Base-by-base conservation (phyloP, 495 filamentous ascomycete genomes). In the Xylaria cubensis region DNA sequence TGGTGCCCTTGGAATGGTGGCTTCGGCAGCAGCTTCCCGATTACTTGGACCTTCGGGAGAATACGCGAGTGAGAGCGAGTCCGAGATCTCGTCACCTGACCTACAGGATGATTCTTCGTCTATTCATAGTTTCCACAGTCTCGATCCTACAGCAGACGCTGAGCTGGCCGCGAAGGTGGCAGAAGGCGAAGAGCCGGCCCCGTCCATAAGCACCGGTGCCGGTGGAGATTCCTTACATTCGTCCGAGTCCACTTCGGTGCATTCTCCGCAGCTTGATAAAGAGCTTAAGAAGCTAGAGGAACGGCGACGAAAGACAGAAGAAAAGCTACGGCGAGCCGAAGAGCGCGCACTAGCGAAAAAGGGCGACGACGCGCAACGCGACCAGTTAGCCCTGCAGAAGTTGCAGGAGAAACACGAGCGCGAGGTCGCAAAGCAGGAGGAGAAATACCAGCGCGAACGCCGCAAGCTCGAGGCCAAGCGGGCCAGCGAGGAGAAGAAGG, bases 231-330 rank as follows among this genome's bases (percentile, higher is more conserved):
- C 50, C 4, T 17, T 41, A 17, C 42, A 67, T 21, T 67, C 64
- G 34, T 75, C 82, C 48, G 79, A 80, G 19, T 78, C 81, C 13
- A 73, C 67, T 21, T 77, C 81, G 19, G 78, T 78, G 0, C 70
- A 50, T 51, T 77, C 58, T 78, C 56, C 83, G 0, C 84, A 85
- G 51, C 85, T 93, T 71, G 90, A 94, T 42, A 92, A 90, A 72
- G 92, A 96, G 12, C 85, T 97, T 3, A 81, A 83, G 50, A 96
- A 94, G 73, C 87, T 97, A 0, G 86, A 92, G 15, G 85, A 90
- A 8, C 89, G 90, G 70, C 91, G 91, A 71, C 86, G 85, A 50
- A 90, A 92, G 69, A 84, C 93, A 3, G 88, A 94, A 26, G 88
- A 90, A 50, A 93, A 94, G 74, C 82, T 97, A 0, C 75, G 71